These are phyloP conservation scores for Epichloe baconii DNA, from an alignment of 2,329 filamentous ascomycete species.

Conservation along the genomic window DNA sequence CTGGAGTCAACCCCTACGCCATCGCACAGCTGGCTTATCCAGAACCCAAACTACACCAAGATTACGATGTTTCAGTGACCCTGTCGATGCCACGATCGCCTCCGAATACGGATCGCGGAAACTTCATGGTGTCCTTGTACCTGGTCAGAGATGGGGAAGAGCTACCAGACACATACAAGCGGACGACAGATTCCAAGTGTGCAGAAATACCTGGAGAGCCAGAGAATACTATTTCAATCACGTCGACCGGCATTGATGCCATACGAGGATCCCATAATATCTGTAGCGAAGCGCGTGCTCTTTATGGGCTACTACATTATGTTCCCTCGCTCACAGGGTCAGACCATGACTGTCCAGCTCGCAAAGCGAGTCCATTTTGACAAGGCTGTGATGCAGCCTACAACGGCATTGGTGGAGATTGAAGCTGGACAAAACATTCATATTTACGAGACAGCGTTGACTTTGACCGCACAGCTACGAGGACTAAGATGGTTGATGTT, in stretches of 20 bases:
- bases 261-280: conserved; percentile 60
- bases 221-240: conserved; percentile 43
- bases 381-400: conserved; percentile 26
- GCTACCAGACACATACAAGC: not conserved
- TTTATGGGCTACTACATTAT: conserved; percentile 59
- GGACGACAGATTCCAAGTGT: conserved; percentile 4
- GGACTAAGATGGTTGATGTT: conserved; percentile 83
- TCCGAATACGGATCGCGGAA: conserved; percentile 63
- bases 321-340: conserved; percentile 49
- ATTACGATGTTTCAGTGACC: conserved; percentile 71
- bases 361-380: conserved; percentile 60
- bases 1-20: conserved; percentile 39
- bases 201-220: conserved; percentile 23
- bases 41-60: conserved; percentile 55
- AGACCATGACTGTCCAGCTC: conserved; percentile 53
- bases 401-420: conserved; percentile 46
- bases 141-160: conserved; percentile 35
- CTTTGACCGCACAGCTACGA: conserved; percentile 59
- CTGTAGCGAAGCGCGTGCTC: conserved; percentile 44
- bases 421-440: conserved; percentile 59
- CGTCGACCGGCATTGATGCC: conserved; percentile 67
- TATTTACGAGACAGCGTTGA: conserved; percentile 57
- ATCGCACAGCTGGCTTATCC: conserved; percentile 30
- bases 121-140: conserved; percentile 84
- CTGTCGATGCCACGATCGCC: conserved; percentile 68